Conservation (phyloP, 768 basidiomycete species). For the Agaricus subrufescens region DNA sequence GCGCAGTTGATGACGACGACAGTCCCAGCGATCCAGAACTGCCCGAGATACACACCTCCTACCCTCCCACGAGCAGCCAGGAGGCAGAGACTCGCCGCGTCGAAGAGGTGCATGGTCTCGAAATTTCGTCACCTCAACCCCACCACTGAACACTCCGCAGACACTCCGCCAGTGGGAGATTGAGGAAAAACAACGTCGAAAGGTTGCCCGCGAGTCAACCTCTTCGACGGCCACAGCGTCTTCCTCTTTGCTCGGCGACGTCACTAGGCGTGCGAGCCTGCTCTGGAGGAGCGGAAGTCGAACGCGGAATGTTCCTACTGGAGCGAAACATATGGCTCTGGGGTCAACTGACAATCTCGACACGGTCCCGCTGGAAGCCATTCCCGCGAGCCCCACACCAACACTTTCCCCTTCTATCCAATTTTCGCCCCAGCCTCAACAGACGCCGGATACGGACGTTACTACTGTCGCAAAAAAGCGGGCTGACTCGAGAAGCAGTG, state of each 20-base stretch:
- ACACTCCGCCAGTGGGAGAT: slow-evolving; percentile 76
- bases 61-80: slow-evolving; percentile 68
- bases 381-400: slow-evolving; percentile 36
- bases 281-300: slow-evolving; percentile 46
- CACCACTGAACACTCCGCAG: slow-evolving; percentile 30
- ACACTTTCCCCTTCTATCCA: slow-evolving; percentile 21
- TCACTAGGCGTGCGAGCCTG: slow-evolving; percentile 54
- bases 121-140: slow-evolving; percentile 8
- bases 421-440: background rate
- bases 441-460: background rate
- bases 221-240: slow-evolving; percentile 16
- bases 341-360: slow-evolving; percentile 51
- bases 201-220: slow-evolving; percentile 57
- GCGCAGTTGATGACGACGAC: slow-evolving; percentile 16
- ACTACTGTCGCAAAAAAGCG: background rate
- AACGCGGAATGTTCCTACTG: slow-evolving; percentile 22
- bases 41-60: slow-evolving; percentile 24
- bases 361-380: slow-evolving; percentile 48
- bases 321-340: slow-evolving; percentile 40
- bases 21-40: slow-evolving; percentile 7
- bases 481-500: background rate
- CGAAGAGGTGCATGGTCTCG: slow-evolving; percentile 51
- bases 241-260: slow-evolving; percentile 48
- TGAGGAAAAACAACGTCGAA: slow-evolving; percentile 72
- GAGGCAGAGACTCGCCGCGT: slow-evolving; percentile 64